phyloP scores from a whole-genome alignment of 2,329 filamentous ascomycete species.

The Pestalotiopsis sp. region DNA sequence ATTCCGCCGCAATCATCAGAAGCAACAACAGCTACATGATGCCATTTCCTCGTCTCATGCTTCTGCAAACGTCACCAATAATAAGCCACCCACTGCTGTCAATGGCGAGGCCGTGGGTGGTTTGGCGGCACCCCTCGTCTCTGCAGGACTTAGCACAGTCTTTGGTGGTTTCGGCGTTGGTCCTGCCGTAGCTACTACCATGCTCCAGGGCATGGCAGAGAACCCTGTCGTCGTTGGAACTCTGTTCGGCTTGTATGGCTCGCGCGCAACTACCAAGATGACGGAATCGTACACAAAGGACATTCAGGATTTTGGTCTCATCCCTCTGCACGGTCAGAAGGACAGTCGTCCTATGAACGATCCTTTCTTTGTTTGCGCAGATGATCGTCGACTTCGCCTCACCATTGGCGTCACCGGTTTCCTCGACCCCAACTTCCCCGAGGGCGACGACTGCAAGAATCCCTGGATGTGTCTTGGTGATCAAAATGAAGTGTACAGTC shows the following conservation, averaged over 20 bases:
- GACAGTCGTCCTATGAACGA: slow-evolving; percentile 44
- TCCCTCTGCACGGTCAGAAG: slow-evolving; percentile 65
- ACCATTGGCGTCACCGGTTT: slow-evolving; percentile 84
- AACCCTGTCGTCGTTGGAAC: slow-evolving; percentile 79
- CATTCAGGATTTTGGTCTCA: slow-evolving; percentile 84
- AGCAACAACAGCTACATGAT: slow-evolving; percentile 53
- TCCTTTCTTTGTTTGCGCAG: slow-evolving; percentile 51
- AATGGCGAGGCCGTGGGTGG: slow-evolving; percentile 71
- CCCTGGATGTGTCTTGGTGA: slow-evolving; percentile 79
- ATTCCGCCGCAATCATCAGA: slow-evolving; percentile 60
- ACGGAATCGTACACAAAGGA: slow-evolving; percentile 87
- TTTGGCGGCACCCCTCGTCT: slow-evolving; percentile 75
- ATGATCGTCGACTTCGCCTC: slow-evolving; percentile 73
- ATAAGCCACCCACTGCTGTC: slow-evolving; percentile 39
- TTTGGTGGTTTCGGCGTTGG: slow-evolving; percentile 78
- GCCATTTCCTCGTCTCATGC: slow-evolving; percentile 57
- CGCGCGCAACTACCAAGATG: slow-evolving; percentile 80
- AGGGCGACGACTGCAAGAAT: slow-evolving; percentile 62
- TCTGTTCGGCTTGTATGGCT: slow-evolving; percentile 89
- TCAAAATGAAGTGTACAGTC: slow-evolving; percentile 76
- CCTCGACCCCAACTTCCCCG: slow-evolving; percentile 60
- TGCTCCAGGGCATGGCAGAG: slow-evolving; percentile 79
- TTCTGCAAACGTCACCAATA: slow-evolving; percentile 7
- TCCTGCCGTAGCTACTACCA: slow-evolving; percentile 71
- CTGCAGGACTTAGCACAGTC: slow-evolving; percentile 76